Evolutionary conservation across 2,329 filamentous ascomycete species (phyloP), one percentile per base, ranked within the genome.

Genomic region (Chaetomium sp.): DNA sequence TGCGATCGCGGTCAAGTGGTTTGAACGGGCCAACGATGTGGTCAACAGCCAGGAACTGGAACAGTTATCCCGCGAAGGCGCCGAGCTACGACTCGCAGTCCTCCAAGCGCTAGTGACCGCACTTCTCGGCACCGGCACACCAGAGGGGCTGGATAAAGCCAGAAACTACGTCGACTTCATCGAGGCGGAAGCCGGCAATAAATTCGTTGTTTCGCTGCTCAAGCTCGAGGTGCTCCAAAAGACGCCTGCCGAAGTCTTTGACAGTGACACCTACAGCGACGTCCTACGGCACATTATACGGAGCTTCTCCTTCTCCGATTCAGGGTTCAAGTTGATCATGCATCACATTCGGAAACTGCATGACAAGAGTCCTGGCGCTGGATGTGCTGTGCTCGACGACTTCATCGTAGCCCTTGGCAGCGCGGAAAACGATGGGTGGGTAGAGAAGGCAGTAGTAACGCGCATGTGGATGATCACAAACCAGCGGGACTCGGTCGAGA

Each of bases 391-490:
- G 0, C 77, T 96, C 3, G 86, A 90, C 58, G 81, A 87, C 9
- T 81, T 96, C 35, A 80, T 96, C 7, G 74, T 78, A 13, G 75
- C 81, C 69, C 86, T 66, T 70, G 78, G 64, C 76, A 80, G 29
- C 62, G 70, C 31, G 60, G 80, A 79, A 3, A 82, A 82, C 4
- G 68, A 76, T 1, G 78, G 80, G 3, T 92, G 88, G 87, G 79
- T 92, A 35, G 91, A 93, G 65, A 90, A 86, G 70, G 81, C 85
- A 0, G 75, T 93, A 12, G 80, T 96, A 21, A 87, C 86, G 6
- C 83, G 90, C 3, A 78, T 92, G 5, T 90, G 87, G 83, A 85
- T 92, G 73, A 78, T 82, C 6, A 86, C 85, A 0, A 79, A 79
- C 60, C 80, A 79, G 69, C 62, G 77, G 70, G 68, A 78, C 79